These are phyloP conservation scores for Mortierella sp. DNA, from an alignment of 371 early-diverging fungal genomes.

Conservation along the genomic window DNA sequence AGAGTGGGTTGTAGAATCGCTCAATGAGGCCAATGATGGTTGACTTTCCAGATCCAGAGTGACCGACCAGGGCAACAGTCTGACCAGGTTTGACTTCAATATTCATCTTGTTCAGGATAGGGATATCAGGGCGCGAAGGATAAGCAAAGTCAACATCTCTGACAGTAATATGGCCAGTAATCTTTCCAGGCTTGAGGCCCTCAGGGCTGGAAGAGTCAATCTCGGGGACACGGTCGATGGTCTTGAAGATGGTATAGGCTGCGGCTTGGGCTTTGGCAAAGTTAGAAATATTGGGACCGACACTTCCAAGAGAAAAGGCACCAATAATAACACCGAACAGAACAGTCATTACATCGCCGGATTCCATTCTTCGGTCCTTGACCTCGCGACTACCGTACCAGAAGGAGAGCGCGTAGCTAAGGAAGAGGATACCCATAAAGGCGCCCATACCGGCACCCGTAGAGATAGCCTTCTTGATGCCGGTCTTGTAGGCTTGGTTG, in stretches of 20 bases:
- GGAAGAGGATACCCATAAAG: conserved; percentile 76
- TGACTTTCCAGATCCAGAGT: conserved; percentile 92
- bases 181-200: conserved; percentile 66
- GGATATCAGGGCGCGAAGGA: conserved; percentile 84
- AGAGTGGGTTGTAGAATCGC: conserved; percentile 88
- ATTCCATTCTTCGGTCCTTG: conserved; percentile 60
- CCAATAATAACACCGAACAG: conserved; percentile 81
- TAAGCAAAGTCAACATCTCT: conserved; percentile 79
- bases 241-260: conserved; percentile 77
- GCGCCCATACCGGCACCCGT: conserved; percentile 73
- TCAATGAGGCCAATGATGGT: conserved; percentile 91
- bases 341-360: conserved; percentile 72
- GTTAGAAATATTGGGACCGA: conserved; percentile 51
- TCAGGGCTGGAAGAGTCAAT: conserved; percentile 72
- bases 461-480: conserved; percentile 65
- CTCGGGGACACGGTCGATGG: conserved; percentile 81
- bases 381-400: conserved; percentile 82
- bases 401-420: conserved; percentile 82
- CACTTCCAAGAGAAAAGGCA: conserved; percentile 56
- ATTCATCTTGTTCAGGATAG: conserved; percentile 71
- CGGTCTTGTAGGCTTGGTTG: conserved; percentile 67
- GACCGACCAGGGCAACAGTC: conserved; percentile 87
- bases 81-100: conserved; percentile 79
- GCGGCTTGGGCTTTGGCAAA: conserved; percentile 77
- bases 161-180: conserved; percentile 81